These are phyloP conservation scores for Achaetomium macrosporum DNA, from an alignment of 2,329 filamentous ascomycete genomes.

Conservation along the genomic window DNA sequence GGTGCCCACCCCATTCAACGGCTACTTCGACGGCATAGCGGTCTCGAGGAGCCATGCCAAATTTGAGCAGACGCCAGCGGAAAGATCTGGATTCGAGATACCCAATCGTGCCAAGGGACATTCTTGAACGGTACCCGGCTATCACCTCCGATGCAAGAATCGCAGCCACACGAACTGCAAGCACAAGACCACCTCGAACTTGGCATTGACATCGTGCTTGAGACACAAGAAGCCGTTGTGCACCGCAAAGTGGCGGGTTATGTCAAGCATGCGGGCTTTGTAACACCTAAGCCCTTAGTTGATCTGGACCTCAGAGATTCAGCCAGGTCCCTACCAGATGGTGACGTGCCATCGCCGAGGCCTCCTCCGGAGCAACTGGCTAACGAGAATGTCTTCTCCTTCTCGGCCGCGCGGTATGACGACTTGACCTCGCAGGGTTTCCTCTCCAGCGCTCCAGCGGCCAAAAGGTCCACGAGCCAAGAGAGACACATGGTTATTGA, in stretches of 20 bases:
- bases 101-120: slow-evolving; percentile 97
- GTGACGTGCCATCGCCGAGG: no score
- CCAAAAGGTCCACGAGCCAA: no score
- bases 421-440: no score
- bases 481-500: no score
- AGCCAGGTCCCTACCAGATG: no score
- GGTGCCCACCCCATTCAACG: slow-evolving; percentile 81
- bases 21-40: slow-evolving; percentile 97
- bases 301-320: no score
- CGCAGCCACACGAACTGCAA: slow-evolving; percentile 87
- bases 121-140: slow-evolving; percentile 91
- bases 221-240: slow-evolving; percentile 96
- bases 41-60: slow-evolving; percentile 90
- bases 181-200: slow-evolving; percentile 89
- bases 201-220: slow-evolving; percentile 96
- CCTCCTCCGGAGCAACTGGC: no score
- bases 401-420: no score
- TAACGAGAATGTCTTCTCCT: no score
- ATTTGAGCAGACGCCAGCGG: slow-evolving; percentile 82
- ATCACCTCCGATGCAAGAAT: slow-evolving; percentile 92
- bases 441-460: no score
- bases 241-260: slow-evolving; percentile 98
- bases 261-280: slow-evolving; percentile 88
- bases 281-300: slow-evolving; percentile 37
- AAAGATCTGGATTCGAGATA: slow-evolving; percentile 92